These are phyloP conservation scores for Pseudocohnilembus persalinus DNA, from an alignment of 169 alveolate genomes.

Conservation along the genomic window DNA sequence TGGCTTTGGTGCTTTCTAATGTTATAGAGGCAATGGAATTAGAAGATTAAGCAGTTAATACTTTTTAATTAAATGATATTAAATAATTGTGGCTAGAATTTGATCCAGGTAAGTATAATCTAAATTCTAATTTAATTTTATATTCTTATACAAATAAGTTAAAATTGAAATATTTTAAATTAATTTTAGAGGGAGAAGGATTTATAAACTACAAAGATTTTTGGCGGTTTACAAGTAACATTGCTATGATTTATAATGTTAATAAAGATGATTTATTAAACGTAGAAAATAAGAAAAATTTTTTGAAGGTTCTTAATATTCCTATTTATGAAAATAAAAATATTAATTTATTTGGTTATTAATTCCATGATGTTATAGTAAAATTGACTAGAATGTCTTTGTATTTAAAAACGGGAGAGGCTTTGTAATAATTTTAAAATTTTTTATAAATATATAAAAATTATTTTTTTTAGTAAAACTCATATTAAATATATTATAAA, in stretches of 20 bases:
- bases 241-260: constrained; percentile 40
- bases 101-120: constrained; percentile 22
- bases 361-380: constrained; percentile 39
- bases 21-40: constrained; percentile 27
- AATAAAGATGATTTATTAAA: constrained; percentile 18
- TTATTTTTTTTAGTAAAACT: too few relatives aligned
- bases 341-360: constrained; percentile 15
- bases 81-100: constrained; percentile 26
- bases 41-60: constrained; percentile 33
- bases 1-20: constrained; percentile 24
- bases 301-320: constrained; percentile 16
- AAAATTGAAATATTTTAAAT: too few relatives aligned
- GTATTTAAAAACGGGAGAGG: constrained; percentile 33
- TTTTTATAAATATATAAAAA: neutral
- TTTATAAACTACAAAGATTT: constrained; percentile 35
- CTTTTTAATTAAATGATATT: constrained; percentile 37
- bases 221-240: constrained; percentile 34
- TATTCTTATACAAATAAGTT: too few relatives aligned
- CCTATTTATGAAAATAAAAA: constrained; percentile 32
- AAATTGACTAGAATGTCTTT: constrained; percentile 34
- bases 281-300: constrained; percentile 23
- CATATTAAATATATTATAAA: too few relatives aligned
- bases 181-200: constrained; percentile 21
- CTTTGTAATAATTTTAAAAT: constrained; percentile 8
- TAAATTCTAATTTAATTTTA: too few relatives aligned